Evolutionary conservation across 2,329 filamentous ascomycete species (phyloP).

Genomic region (Volutella citrinella): DNA sequence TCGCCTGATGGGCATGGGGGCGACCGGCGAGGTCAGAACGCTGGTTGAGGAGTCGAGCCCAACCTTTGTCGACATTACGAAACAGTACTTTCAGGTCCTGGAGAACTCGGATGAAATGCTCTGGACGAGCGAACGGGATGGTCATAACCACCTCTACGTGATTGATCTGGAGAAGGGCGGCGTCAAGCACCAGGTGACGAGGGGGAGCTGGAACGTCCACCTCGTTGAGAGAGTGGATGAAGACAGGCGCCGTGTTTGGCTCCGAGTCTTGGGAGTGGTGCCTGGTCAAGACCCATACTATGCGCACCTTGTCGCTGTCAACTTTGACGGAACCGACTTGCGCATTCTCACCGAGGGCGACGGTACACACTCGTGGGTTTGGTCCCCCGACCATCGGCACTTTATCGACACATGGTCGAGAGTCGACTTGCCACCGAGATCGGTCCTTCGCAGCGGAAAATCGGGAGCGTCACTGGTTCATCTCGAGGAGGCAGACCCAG

Average conservation of each 20-base stretch:
- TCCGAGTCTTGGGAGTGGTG: conserved; percentile 18
- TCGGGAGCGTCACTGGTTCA: conserved; percentile 14
- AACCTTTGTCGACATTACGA: conserved; percentile 25
- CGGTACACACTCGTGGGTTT: conserved; percentile 24
- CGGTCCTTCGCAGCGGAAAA: conserved; percentile 16
- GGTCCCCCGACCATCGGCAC: conserved; percentile 18
- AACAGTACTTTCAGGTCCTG: conserved; percentile 10
- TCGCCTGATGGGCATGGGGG: conserved; percentile 16
- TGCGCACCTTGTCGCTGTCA: conserved; percentile 19
- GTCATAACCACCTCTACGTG: conserved; percentile 28
- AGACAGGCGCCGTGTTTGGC: conserved; percentile 15
- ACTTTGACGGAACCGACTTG: conserved; percentile 25
- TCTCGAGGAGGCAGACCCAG: conserved; percentile 11
- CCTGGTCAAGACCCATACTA: conserved; percentile 25
- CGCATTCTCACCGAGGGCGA: conserved; percentile 23
- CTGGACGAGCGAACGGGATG: conserved; percentile 28
- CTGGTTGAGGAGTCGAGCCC: conserved; percentile 23
- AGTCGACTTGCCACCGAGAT: conserved; percentile 19
- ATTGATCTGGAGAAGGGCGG: conserved; percentile 11
- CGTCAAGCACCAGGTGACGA: conserved; percentile 23
- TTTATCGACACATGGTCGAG: conserved; percentile 25
- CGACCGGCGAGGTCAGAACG: conserved; percentile 12
- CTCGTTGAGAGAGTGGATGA: conserved; percentile 20
- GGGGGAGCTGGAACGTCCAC: conserved; percentile 23
- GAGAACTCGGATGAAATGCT: conserved; percentile 19